Evolutionary conservation across 441 rosid genomes (phyloP).

Genomic region (Lepidium campestre): DNA sequence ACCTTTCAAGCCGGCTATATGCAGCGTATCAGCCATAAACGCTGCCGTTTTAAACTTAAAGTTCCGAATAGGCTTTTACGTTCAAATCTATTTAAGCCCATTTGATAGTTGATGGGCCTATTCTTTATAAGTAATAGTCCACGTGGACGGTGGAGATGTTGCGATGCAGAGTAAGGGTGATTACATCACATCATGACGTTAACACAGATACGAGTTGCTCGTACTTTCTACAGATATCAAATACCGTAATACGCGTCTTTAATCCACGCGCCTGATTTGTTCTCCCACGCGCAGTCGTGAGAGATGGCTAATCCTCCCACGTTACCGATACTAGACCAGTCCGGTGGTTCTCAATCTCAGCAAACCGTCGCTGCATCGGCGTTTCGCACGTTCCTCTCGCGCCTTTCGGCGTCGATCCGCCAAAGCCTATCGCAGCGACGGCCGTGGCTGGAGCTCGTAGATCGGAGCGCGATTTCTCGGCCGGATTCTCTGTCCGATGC

Average conservation of each 20-base stretch:
- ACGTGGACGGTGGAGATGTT: slow-evolving; percentile 19
- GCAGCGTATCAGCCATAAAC: background rate
- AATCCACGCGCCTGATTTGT: slow-evolving; percentile 15
- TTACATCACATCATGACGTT: slow-evolving; percentile 6
- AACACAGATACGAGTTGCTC: background rate
- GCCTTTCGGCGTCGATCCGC: slow-evolving; percentile 49
- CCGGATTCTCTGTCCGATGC: slow-evolving; percentile 63
- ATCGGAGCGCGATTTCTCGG: slow-evolving; percentile 46
- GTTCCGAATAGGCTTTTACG: background rate
- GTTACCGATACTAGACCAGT: slow-evolving; percentile 22
- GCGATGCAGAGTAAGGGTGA: background rate
- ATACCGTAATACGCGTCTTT: background rate
- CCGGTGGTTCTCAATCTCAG: slow-evolving; percentile 37
- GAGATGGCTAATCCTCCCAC: slow-evolving; percentile 20
- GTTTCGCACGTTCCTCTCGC: slow-evolving; percentile 52
- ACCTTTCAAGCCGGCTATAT: slow-evolving; percentile 1
- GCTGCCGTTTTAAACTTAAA: background rate
- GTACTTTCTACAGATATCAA: background rate
- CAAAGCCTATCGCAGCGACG: slow-evolving; percentile 60
- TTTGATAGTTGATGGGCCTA: background rate
- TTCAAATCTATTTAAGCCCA: background rate
- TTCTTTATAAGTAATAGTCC: background rate
- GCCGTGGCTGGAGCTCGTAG: slow-evolving; percentile 61
- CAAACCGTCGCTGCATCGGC: slow-evolving; percentile 48
- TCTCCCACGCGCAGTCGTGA: slow-evolving; percentile 21